Evolutionary conservation across 2,329 filamentous ascomycete genomes (phyloP), one percentile per base, ranked within the genome.

Genomic region (Byssothecium circinans): DNA sequence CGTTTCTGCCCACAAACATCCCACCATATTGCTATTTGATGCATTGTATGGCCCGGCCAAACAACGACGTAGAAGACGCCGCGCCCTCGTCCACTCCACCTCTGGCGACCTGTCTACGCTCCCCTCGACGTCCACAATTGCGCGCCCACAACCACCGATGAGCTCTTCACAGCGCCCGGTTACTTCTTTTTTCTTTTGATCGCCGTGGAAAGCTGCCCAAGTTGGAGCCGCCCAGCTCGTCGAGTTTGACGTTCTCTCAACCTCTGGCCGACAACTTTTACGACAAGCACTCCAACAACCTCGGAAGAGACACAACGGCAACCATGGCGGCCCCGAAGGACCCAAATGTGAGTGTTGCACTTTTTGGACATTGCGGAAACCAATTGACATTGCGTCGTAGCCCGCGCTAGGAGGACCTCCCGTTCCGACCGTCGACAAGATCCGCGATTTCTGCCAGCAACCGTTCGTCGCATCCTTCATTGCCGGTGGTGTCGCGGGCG

Each of bases 391-490:
- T 23, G 37, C 50, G 35, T 44, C 14, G 25, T 33, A 57, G 56
- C 30, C 51, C 36, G 50, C 53, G 12, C 36, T 50, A 33, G 42
- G 45, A 8, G 45, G 44, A 15, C 41, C 30, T 36, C 39, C 54
- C 51, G 54, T 63, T 33, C 60, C 61, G 5, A 42, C 49, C 18
- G 51, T 64, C 38, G 53, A 68, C 44, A 64, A 58, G 44, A 42
- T 64, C 32, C 58, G 61, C 41, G 58, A 64, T 39, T 52, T 67
- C 34, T 50, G 96, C 53, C 87, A 91, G 8, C 88, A 95, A 55
- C 91, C 92, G 3, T 86, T 96, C 32, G 76, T 91, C 27, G 92
- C 94, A 34, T 91, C 94, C 27, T 99, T 99, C 67, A 87, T 95
- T 64, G 94, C 90, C 23, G 94, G 94, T 52, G 94, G 94, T 58